A percentile compares a stretch with the other conserved stretches of the same genome.
These are phyloP conservation scores for Hortiboletus campestris DNA, from an alignment of 768 basidiomycete species.

Conservation along the genomic window DNA sequence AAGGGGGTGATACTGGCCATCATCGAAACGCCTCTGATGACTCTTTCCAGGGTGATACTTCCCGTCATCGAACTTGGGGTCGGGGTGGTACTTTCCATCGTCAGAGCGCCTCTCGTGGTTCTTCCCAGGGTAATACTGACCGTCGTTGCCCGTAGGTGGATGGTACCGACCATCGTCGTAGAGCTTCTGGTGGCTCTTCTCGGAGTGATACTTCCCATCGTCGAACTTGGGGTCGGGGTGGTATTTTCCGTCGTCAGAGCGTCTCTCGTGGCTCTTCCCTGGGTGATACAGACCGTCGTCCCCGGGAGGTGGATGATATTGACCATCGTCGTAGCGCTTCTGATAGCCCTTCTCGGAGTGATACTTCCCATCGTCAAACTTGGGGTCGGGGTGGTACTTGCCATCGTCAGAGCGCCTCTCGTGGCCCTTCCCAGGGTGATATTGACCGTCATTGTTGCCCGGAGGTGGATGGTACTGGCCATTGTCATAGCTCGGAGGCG, in stretches of 20 bases:
- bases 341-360: too few relatives aligned
- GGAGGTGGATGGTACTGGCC: slow-evolving; percentile 6
- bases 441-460: slow-evolving; percentile 3
- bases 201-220: slow-evolving; percentile 9
- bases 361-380: background rate
- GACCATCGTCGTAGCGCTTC: slow-evolving; percentile 14
- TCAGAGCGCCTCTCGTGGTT: background rate
- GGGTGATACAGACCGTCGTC: slow-evolving; percentile 6
- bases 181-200: background rate
- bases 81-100: slow-evolving; percentile 6
- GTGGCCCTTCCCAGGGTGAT: background rate
- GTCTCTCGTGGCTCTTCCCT: background rate
- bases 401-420: slow-evolving; percentile 11
- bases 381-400: slow-evolving; percentile 7
- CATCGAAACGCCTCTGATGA: background rate
- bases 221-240: too few relatives aligned
- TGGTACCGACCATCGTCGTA: background rate
- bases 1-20: slow-evolving; percentile 3
- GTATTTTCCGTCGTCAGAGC: slow-evolving; percentile 2
- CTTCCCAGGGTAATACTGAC: slow-evolving; percentile 5
- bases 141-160: background rate
- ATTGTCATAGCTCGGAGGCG: background rate
- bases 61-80: too few relatives aligned
- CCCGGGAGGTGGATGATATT: slow-evolving; percentile 4
- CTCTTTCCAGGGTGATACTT: background rate